Conservation (phyloP, 345 rosid species). For the Lenwebbia sp. region DNA sequence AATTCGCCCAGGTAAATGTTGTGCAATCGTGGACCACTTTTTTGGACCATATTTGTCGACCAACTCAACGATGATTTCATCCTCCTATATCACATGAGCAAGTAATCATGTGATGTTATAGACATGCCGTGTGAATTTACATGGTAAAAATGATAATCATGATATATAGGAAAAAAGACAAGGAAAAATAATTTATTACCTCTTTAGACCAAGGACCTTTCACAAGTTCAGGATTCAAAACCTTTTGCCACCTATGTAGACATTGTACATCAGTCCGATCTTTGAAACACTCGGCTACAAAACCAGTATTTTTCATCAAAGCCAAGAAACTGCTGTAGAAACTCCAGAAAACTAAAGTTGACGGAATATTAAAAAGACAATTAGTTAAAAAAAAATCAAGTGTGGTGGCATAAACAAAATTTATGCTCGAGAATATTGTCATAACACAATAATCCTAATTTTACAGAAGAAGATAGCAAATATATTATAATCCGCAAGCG, state of each 20-base stretch:
- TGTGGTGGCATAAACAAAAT: background rate
- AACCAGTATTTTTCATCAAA: slow-evolving; percentile 18
- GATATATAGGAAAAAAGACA: background rate
- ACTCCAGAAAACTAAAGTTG: background rate
- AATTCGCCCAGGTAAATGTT: slow-evolving; percentile 91
- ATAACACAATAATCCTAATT: background rate
- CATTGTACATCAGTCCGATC: slow-evolving; percentile 99
- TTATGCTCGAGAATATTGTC: background rate
- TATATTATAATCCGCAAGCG: background rate
- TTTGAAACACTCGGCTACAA: slow-evolving; percentile 95
- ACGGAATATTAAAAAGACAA: background rate
- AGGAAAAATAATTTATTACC: slow-evolving; percentile 29
- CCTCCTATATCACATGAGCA: slow-evolving; percentile 47
- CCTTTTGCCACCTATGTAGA: slow-evolving; percentile 99
- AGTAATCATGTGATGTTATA: background rate
- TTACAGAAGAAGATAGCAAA: background rate
- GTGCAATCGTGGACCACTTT: slow-evolving; percentile 98
- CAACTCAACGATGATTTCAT: slow-evolving; percentile 72
- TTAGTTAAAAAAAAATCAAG: background rate
- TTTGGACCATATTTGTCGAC: slow-evolving; percentile 82
- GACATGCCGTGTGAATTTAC: background rate
- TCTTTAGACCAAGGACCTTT: slow-evolving; percentile 99
- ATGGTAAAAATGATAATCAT: background rate
- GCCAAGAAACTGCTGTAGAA: background rate
- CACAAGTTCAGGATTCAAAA: slow-evolving; percentile 94